A percentile compares a stretch with the other conserved stretches of the same genome.
Conservation (phyloP, 73 alveolate species). For the Stentor coeruleus region DNA sequence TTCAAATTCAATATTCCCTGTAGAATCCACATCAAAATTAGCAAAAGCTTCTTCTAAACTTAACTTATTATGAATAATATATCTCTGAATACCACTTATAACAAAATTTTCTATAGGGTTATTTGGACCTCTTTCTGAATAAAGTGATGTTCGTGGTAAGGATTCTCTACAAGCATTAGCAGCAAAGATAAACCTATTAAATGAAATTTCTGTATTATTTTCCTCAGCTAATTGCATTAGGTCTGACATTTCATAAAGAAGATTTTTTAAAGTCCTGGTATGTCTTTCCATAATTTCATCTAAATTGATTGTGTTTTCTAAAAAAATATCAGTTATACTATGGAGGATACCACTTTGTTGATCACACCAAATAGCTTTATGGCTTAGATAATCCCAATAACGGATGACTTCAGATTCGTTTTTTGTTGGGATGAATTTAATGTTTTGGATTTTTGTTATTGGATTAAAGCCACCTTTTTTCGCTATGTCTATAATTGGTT, state of each 20-base stretch:
- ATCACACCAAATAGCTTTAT: not conserved
- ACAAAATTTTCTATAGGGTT: not conserved
- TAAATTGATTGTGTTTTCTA: not conserved
- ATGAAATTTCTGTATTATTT: not conserved
- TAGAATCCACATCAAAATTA: not conserved
- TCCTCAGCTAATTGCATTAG: not conserved
- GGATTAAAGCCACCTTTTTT: not conserved
- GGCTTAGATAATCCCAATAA: not conserved
- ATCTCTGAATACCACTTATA: not conserved
- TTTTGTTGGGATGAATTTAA: not conserved
- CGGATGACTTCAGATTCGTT: not conserved
- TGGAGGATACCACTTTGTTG: not conserved
- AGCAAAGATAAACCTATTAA: not conserved
- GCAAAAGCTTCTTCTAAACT: slow-evolving; percentile 6
- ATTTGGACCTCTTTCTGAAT: not conserved
- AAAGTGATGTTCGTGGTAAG: not conserved
- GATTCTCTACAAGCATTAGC: not conserved
- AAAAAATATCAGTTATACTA: not conserved
- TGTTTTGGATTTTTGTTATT: not conserved
- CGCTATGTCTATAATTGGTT: not conserved
- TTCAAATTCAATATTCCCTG: not conserved
- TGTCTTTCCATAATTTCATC: not conserved
- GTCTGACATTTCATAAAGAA: not conserved
- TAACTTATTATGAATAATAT: not conserved
- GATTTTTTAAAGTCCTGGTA: not conserved